Base-by-base conservation (phyloP, 108 stramenopile genomes). In the Fistulifera solaris region DNA sequence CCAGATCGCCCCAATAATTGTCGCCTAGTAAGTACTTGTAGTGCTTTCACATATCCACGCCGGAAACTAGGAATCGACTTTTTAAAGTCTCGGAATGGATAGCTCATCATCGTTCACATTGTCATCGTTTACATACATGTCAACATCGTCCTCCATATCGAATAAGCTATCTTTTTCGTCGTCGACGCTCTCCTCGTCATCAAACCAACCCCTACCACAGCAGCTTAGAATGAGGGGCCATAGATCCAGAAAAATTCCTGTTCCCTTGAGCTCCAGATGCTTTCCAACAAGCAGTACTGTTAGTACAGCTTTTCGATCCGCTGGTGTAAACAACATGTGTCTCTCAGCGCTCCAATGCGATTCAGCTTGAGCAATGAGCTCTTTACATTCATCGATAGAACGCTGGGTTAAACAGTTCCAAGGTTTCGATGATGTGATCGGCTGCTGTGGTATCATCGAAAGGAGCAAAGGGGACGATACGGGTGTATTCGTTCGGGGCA, bases 121-220 rank as follows among this genome's bases (percentile, higher is more conserved):
- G 31, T 35, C 31, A 35, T 35, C 8, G 31, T 8, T 35, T 35
- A 6, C 31, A 35, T 35, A 35, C 31, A 35, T 6, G 31, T 6
- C 3, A 35, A 8, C 8, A 35, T 35, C 31, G 31, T 35, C 31
- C 6, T 35, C 31, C 31, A 8, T 35, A 8, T 35, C 31, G 31
- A 35, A 35, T 35, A 35, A 35, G 31, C 31, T 35, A 35, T 35
- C 31, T 35, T 35, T n/a, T 35, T 35, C 31, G 8, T 35, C 31
- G 3, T 35, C 31, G 31, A 35, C 31, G 8, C 31, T 35, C 31
- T 10, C 65, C 21, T 44, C 48, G 26, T 44, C 31, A 41, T 89
- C 87, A 59, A 92, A 92, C 89, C 89, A 92, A 18, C 83, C 89
- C 35, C 89, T 65, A 12, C 89, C 89, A 67, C 85, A 87, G 62